Conservation (phyloP, 2,329 filamentous ascomycete species). For the Xylariaceae sp. region DNA sequence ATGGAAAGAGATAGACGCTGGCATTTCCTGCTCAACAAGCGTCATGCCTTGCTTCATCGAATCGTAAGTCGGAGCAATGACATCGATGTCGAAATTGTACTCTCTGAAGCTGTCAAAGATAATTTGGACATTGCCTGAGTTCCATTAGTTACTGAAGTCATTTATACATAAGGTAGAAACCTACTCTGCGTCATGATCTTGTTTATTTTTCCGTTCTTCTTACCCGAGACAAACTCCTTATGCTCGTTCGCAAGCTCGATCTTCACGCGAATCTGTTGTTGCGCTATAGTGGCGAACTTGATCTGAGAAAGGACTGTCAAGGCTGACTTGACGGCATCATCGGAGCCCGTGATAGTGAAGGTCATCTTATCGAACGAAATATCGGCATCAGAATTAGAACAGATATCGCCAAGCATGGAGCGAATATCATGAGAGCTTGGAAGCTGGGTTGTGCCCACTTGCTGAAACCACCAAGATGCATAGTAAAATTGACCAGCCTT, state of each 20-base stretch:
- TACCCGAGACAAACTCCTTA: constrained; percentile 98
- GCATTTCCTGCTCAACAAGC: constrained; percentile 98
- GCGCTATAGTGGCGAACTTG: constrained; percentile 72
- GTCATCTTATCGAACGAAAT: constrained; percentile 92
- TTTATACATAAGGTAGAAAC: constrained; percentile 34
- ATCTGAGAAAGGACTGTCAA: constrained; percentile 92
- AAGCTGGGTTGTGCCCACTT: constrained; percentile 68
- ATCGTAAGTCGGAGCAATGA: constrained; percentile 89
- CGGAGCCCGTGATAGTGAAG: constrained; percentile 93
- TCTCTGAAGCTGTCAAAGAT: constrained; percentile 99
- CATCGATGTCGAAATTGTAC: constrained; percentile 99
- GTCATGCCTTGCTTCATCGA: constrained; percentile 91
- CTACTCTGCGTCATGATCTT: constrained; percentile 99
- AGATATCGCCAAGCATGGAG: constrained; percentile 93
- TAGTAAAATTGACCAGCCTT: constrained; percentile 97
- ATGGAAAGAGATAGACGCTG: constrained; percentile 97
- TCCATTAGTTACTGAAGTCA: constrained; percentile 31
- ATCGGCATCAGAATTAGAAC: constrained; percentile 93
- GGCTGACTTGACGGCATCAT: constrained; percentile 95
- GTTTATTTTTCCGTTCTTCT: constrained; percentile 99
- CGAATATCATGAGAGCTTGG: constrained; percentile 76
- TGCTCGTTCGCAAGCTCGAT: constrained; percentile 99
- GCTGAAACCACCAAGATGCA: constrained; percentile 92
- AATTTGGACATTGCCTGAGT: constrained; percentile 86
- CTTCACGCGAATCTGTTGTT: constrained; percentile 95